A percentile compares a stretch with the other conserved stretches of the same genome.
phyloP scores from a whole-genome alignment of 305 asterid genomes.

The Ruellia speciosa region DNA sequence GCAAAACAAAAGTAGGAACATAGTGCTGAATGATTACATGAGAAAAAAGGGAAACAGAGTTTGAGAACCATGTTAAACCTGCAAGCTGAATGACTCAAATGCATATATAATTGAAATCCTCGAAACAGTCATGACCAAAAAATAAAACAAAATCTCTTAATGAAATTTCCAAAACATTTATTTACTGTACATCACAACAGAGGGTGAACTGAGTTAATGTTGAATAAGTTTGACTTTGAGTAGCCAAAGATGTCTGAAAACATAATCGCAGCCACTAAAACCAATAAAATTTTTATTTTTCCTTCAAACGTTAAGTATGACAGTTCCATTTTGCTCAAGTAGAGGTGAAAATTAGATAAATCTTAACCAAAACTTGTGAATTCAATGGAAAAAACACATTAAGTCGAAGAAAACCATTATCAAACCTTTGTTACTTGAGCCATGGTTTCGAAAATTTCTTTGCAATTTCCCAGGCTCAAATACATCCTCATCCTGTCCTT shows the following conservation, averaged over 20 bases:
- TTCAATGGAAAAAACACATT: not conserved
- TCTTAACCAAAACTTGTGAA: not conserved
- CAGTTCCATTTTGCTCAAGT: not conserved
- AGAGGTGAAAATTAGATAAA: too few species aligned
- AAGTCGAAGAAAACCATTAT: not conserved
- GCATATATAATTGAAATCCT: not conserved
- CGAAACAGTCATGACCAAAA: not conserved
- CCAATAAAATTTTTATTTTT: too few species aligned
- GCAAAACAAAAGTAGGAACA: conserved; percentile 9
- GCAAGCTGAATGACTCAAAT: conserved; percentile 4
- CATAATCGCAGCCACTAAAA: too few species aligned
- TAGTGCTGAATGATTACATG: not conserved
- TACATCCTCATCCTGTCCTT: conserved; percentile 81
- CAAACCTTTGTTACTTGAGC: conserved; percentile 75
- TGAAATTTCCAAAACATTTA: too few species aligned
- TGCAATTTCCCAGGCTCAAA: conserved; percentile 61
- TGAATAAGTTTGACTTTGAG: not conserved
- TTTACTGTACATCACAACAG: not conserved
- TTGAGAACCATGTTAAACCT: not conserved
- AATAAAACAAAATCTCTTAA: not conserved
- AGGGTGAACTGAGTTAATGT: not conserved
- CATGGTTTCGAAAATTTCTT: conserved; percentile 64
- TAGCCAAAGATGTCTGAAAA: too few species aligned
- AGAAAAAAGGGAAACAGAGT: not conserved
- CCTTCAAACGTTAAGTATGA: too few species aligned